These are phyloP conservation scores for Magnolia officinalis DNA, from an alignment of 164 flowering plant species.

Conservation along the genomic window DNA sequence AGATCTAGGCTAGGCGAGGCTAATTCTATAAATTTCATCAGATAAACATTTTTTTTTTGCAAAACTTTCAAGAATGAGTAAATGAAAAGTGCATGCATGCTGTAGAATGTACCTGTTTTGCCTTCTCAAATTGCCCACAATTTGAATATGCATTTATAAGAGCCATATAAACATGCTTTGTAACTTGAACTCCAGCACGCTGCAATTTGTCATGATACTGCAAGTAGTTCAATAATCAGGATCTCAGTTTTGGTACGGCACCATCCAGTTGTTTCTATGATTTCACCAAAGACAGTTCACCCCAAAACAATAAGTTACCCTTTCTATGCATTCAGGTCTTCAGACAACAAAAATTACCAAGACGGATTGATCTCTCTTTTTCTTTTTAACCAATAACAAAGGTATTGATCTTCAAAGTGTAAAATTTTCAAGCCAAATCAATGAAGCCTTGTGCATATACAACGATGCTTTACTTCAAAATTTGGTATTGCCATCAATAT, in stretches of 20 bases:
- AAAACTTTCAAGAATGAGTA: not conserved
- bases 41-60: not conserved
- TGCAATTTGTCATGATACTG: slow-evolving; percentile 60
- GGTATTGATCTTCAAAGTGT: no score
- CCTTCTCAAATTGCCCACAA: slow-evolving; percentile 74
- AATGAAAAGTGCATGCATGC: not conserved
- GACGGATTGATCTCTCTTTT: no score
- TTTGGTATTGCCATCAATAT: no score
- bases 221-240: slow-evolving; percentile 26
- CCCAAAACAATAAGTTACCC: no score
- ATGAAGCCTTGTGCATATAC: no score
- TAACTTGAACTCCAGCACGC: slow-evolving; percentile 30
- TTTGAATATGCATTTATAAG: slow-evolving; percentile 74
- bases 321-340: no score
- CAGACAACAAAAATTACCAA: no score
- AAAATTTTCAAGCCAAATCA: no score
- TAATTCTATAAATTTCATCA: not conserved
- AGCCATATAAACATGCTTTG: slow-evolving; percentile 68
- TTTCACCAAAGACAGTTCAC: not conserved
- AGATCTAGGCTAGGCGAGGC: no score
- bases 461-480: no score
- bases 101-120: slow-evolving; percentile 64
- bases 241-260: not conserved
- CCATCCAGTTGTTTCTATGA: not conserved
- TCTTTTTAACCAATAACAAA: no score